A percentile compares a stretch with the other conserved stretches of the same genome.
These are phyloP conservation scores for Coniella vitis DNA, from an alignment of 2,329 filamentous ascomycete genomes.

Conservation along the genomic window DNA sequence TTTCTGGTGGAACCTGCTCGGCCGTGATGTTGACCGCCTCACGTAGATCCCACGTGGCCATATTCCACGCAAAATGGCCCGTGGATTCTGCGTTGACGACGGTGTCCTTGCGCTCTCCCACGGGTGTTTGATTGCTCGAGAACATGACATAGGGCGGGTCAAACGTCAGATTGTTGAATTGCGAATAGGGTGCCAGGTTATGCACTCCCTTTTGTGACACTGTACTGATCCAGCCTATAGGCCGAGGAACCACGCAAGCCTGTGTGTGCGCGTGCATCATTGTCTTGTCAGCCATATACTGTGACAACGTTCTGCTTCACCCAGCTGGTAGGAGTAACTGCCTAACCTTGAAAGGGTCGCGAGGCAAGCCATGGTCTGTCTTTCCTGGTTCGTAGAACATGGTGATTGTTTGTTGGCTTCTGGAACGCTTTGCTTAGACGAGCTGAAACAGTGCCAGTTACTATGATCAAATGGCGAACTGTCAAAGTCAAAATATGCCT, in stretches of 20 bases:
- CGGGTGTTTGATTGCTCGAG: conserved; percentile 47
- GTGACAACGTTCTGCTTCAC: no score
- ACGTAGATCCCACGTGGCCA: conserved; percentile 50
- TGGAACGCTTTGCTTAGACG: no score
- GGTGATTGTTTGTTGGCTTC: neutral
- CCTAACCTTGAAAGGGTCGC: conserved; percentile 13
- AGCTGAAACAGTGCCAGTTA: neutral
- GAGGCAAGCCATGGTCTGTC: conserved; percentile 11
- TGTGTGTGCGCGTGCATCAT: conserved; percentile 28
- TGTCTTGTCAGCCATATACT: neutral
- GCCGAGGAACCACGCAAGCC: conserved; percentile 52
- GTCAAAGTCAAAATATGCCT: no score
- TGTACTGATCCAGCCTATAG: conserved; percentile 58
- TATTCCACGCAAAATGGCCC: conserved; percentile 51
- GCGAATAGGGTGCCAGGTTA: conserved; percentile 54
- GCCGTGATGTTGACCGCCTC: conserved; percentile 49
- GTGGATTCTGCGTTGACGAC: conserved; percentile 49
- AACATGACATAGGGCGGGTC: conserved; percentile 59
- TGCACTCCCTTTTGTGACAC: conserved; percentile 37
- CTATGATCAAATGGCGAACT: no score
- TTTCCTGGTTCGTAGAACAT: conserved; percentile 16
- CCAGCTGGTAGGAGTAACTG: no score
- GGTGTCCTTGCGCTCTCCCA: conserved; percentile 44
- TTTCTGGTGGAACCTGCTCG: conserved; percentile 38
- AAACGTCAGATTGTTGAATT: conserved; percentile 59